Evolutionary conservation across 371 early-diverging fungal genomes (phyloP), one percentile per base, ranked within the genome.

Genomic region (Mortierella sp.): DNA sequence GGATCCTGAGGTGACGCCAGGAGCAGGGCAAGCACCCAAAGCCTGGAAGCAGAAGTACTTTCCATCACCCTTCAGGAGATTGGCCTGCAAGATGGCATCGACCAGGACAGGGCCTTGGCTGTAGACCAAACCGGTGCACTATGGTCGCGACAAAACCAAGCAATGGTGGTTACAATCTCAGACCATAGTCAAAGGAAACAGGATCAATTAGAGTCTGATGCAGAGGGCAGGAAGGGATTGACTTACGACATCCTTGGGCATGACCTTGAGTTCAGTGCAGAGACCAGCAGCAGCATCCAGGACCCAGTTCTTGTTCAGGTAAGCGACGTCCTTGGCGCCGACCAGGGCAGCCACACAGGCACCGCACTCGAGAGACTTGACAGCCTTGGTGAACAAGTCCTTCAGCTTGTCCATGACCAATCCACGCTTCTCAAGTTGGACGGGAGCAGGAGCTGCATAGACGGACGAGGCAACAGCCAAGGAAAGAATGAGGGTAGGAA

Each of bases 291-390:
- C 66, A 19, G 70, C 70, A 54, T 69, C 70, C 43, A 76, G 48
- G 28, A 69, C 77, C 77, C 77, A 76, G 54, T 65, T 69, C 56
- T 60, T 68, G 66, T 76, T 76, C 41, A 76, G 25, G 39, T 57
- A 64, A 12, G 77, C 61, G 21, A 76, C 37, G 24, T 64, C 61
- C 48, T 76, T 76, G 58, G 70, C 69, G 13, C 54, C 70, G 7
- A 62, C 65, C 0, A 76, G 61, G 17, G 77, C 77, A 13, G 77
- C n/a, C 16, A 76, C 77, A 51, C 77, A 76, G n/a, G 77, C 77
- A 28, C 77, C 77, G 28, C 77, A 76, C 51, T 76, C 77, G 31
- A 76, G 66, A 7, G 52, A 54, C 51, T 65, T 60, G 41, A 76
- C 19, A 2, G 70, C 77, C 44, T 76, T 76, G 21, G 69, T 31